Base-by-base conservation (phyloP, 1,284 basidiomycete species). In the Trichosporon inkin region DNA sequence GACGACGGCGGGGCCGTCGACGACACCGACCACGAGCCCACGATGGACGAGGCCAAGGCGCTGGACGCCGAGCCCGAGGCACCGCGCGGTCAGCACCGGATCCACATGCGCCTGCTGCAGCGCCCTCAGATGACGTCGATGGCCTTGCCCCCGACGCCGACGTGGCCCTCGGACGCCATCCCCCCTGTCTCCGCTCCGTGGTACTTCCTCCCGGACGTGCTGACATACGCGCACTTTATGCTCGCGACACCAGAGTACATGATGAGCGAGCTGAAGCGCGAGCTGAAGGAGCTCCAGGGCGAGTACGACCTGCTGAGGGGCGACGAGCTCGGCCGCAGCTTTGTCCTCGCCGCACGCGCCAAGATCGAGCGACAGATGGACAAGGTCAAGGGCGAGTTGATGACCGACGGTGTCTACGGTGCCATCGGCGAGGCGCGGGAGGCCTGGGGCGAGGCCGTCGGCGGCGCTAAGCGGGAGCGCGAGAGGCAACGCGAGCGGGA, bases 81-180 rank as follows among this genome's bases (percentile, higher is more conserved):
- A 17, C 35, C 55, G 28, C 34, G 20, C 39, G 22, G 36, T 14
- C 40, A 34, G 36, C 75, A 77, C 56, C 67, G 62, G 4, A 79
- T 95, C 67, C 85, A 85, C 41, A 89, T 99, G 87, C 87, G 93
- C 17, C 84, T 99, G 5, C 86, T 99, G 67, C 88, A 94, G 70
- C 86, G 95, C 7, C 94, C 94, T 3, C 90, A 92, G 71, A 90
- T 96, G 69, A 94, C 92, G 3, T 96, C 92, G 0, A 83, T 99
- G n/a, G 94, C 96, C 2, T 82, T 99, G 11, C 95, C 95, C 47
- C 86, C 90, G 28, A 95, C 94, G 0, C 73, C 81, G 8, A 92
- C 92, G 1, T 99, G 94, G 93, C 95, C 92, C 13, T 96, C 89
- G 3, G 90, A 92, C 62, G 83, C 92, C 0, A 80, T 98, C n/a